Base-by-base conservation (phyloP, 148 eudicot genomes). In the Amaranthus palmeri region DNA sequence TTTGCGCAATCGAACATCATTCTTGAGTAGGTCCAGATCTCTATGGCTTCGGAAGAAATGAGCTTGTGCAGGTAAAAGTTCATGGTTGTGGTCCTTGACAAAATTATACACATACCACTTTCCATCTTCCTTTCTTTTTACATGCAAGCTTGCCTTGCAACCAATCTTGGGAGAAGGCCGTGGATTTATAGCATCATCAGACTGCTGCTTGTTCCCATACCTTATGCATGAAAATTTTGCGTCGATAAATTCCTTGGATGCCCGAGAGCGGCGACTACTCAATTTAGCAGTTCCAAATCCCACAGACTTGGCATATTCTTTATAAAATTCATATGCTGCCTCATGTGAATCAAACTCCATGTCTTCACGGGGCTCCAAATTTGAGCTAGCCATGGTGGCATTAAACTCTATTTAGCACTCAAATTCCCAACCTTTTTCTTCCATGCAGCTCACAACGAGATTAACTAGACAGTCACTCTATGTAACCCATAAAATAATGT, bases 91-190 rank as follows among this genome's bases (percentile, higher is more conserved):
- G 73, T 85, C 92, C 78, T 85, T 88, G 9, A 88, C 76, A 47
- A 82, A 88, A 72, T 77, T 88, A 79, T 82, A 85, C 55, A 85
- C 77, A 79, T 74, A 88, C 92, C 92, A 88, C 60, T 82, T 88
- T 58, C 89, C 89, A 72, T 78, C 78, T 45, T 80, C 82, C 77
- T 77, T 85, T 82, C 84, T 85, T 80, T 88, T 88, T 65, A 88
- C 89, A 74, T 88, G 92, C 77, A 88, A 73, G 79, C 92, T 88
- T 56, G 92, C 92, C 75, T 88, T 88, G 78, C 92, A 88, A 54
- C 92, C 92, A 72, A 88, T 88, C 81, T 88, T 88, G 12, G 92
- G 92, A 13, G 92, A 88, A 74, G 92, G 92, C 10, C 92, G 81
- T 6, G 92, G 92, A 76, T 88, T 88, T 52, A 85, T 72, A 69